Conservation (phyloP, 106 monocot genomes). For the Ottelia alismoides region DNA sequence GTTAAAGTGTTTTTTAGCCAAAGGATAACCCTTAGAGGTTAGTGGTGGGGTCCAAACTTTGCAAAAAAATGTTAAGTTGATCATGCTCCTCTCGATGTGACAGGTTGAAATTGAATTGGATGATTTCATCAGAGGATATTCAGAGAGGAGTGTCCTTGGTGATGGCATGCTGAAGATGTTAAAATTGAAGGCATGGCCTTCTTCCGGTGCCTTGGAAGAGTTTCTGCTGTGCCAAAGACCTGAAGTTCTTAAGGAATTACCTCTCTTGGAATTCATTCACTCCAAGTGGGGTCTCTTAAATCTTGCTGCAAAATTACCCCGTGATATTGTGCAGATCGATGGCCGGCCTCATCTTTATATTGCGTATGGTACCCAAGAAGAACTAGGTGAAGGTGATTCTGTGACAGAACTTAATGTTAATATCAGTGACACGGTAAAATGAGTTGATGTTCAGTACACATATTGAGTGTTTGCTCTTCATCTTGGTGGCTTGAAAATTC, state of each 20-base stretch:
- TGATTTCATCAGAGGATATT: constrained; percentile 67
- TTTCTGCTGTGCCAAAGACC: constrained; percentile 72
- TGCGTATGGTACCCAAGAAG: constrained; percentile 44
- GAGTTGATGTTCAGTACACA: too few relatives aligned
- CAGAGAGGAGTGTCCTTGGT: constrained; percentile 23
- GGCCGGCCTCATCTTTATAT: constrained; percentile 55
- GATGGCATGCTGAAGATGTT: constrained; percentile 37
- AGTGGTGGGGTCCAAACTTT: too few relatives aligned
- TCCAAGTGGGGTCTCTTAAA: constrained; percentile 72
- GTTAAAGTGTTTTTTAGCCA: too few relatives aligned
- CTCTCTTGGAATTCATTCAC: constrained; percentile 78
- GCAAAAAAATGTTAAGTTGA: too few relatives aligned
- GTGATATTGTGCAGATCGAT: constrained; percentile 47
- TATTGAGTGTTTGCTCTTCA: too few relatives aligned
- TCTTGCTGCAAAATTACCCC: constrained; percentile 68
- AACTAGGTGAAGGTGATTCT: constrained; percentile 33
- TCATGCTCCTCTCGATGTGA: too few relatives aligned
- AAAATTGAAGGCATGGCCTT: constrained; percentile 72
- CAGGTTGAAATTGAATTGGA: constrained; percentile 67
- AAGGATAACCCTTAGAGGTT: too few relatives aligned
- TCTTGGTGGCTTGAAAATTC: too few relatives aligned
- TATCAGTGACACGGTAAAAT: constrained; percentile 77
- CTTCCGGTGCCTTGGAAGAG: constrained; percentile 54
- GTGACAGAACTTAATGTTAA: constrained; percentile 52
- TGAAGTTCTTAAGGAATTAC: constrained; percentile 67